Base-by-base conservation (phyloP, 2,329 filamentous ascomycete species). In the Phoma sp. region DNA sequence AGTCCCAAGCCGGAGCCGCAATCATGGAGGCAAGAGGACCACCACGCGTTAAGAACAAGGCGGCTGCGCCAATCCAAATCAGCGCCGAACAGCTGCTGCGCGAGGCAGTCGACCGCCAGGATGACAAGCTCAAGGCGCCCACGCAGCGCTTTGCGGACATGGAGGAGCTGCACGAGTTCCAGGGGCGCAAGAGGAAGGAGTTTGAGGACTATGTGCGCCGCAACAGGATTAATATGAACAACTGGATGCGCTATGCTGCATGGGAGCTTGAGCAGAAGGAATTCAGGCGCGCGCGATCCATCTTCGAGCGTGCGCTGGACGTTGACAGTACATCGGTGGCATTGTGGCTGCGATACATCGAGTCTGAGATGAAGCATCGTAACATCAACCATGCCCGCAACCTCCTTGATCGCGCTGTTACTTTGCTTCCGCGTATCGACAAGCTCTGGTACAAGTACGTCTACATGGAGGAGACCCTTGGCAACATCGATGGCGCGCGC, bases 361-460 rank as follows among this genome's bases (percentile, higher is more conserved):
- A 99, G 78, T 86, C 91, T 41, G 95, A 98, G 82, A 96, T 99
- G 89, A 96, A 96, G 78, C 64, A 62, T 24, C 61, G 70, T 38
- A 73, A 74, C 39, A 97, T 99, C 80, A 96, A 96, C 74, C 93
- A 98, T 82, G 93, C 95, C 30, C 83, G 95, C 54, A 99, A 99
- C 73, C 78, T 99, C 46, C 85, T 99, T 47, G 95, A 99, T 74
- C 88, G 95, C 50, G 93, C 95, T n/a, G 91, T 98, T 47, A 92
- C 92, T 0, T 90, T 96, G 51, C 80, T 97, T 35, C 95, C 95
- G 4, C 83, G 95, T 52, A 86, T 98, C 36, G 92, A 98, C 74
- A 98, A 98, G 81, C 80, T 99, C 30, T 99, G 95, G 95, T 99
- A 96, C 81, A 98, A 98, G 75, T 99, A 97, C 80, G 91, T 96